Percentiles rank a stretch among this genome's conserved stretches.
phyloP scores from a whole-genome alignment of 2,329 filamentous ascomycete species.

The Sclerotiophoma versabilis region DNA sequence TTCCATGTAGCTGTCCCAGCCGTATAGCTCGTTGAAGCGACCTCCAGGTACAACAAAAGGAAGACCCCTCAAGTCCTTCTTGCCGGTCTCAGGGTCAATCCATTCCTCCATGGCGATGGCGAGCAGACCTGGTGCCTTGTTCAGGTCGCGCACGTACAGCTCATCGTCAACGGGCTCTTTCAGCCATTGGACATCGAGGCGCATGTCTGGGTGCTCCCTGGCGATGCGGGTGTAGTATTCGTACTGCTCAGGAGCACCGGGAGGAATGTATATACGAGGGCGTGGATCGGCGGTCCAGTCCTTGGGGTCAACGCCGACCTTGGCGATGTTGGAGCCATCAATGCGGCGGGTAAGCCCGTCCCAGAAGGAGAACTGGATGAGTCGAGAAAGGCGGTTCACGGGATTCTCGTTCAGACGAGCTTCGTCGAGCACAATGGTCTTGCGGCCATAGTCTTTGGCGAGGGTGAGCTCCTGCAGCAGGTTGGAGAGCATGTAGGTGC shows the following conservation, averaged over 20 bases:
- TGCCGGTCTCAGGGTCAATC: conserved; percentile 68
- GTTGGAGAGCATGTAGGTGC: conserved; percentile 97
- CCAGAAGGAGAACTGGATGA: conserved; percentile 94
- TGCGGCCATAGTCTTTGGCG: conserved; percentile 87
- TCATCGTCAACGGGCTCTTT: conserved; percentile 76
- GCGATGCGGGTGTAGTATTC: conserved; percentile 89
- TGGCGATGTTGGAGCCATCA: conserved; percentile 84
- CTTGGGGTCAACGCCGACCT: conserved; percentile 89
- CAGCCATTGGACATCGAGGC: conserved; percentile 84
- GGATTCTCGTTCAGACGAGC: conserved; percentile 93
- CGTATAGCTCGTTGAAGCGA: conserved; percentile 97
- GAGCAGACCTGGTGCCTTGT: conserved; percentile 84
- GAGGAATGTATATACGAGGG: conserved; percentile 89
- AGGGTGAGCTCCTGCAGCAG: conserved; percentile 92
- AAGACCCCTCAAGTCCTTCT: conserved; percentile 76
- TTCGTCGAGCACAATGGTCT: conserved; percentile 90
- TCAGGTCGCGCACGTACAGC: conserved; percentile 82
- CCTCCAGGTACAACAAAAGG: conserved; percentile 98
- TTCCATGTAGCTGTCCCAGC: conserved; percentile 99
- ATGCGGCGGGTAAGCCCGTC: conserved; percentile 87
- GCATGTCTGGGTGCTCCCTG: conserved; percentile 78
- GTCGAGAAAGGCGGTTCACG: conserved; percentile 81
- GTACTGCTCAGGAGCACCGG: conserved; percentile 82
- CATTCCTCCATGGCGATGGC: conserved; percentile 87
- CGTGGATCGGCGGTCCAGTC: conserved; percentile 92